These are phyloP conservation scores for Penstemon newberryi DNA, from an alignment of 257 asterid genomes.

Conservation along the genomic window DNA sequence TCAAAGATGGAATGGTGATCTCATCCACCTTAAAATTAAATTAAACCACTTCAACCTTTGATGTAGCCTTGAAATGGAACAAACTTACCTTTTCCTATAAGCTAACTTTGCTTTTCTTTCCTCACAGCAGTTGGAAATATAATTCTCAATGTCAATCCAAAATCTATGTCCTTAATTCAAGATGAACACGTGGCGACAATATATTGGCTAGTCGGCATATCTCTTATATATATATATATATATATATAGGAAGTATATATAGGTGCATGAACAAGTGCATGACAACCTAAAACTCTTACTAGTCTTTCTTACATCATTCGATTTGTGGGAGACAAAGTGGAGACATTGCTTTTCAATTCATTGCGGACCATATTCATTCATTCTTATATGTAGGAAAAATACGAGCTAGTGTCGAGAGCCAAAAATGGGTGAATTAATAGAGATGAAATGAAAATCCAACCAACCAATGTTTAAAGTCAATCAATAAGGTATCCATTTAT, in stretches of 20 bases:
- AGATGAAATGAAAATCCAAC: too few relatives aligned
- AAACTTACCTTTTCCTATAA: slow-evolving; percentile 28
- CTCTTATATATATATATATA: too few relatives aligned
- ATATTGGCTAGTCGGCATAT: slow-evolving; percentile 30
- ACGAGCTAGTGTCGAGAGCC: neutral
- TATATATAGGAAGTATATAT: neutral
- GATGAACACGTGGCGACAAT: slow-evolving; percentile 14
- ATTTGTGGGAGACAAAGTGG: slow-evolving; percentile 58
- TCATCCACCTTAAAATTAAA: neutral
- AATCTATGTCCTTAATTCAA: slow-evolving; percentile 3
- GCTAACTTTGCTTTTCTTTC: slow-evolving; percentile 16
- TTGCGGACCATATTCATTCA: slow-evolving; percentile 30
- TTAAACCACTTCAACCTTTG: slow-evolving; percentile 29
- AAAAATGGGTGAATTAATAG: too few relatives aligned
- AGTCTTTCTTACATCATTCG: slow-evolving; percentile 29
- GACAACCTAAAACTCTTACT: slow-evolving; percentile 38
- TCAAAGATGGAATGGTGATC: neutral
- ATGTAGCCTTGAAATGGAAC: slow-evolving; percentile 40
- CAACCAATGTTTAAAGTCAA: too few relatives aligned
- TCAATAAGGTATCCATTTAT: too few relatives aligned
- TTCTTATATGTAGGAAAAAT: neutral
- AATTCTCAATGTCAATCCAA: slow-evolving; percentile 21
- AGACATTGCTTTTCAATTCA: slow-evolving; percentile 45
- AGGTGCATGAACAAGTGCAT: slow-evolving; percentile 31
- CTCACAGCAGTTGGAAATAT: slow-evolving; percentile 16